Percentiles rank a stretch among this genome's conserved stretches.
Evolutionary conservation across 306 rosid species (phyloP).

Genomic region (Vigna trinervia): DNA sequence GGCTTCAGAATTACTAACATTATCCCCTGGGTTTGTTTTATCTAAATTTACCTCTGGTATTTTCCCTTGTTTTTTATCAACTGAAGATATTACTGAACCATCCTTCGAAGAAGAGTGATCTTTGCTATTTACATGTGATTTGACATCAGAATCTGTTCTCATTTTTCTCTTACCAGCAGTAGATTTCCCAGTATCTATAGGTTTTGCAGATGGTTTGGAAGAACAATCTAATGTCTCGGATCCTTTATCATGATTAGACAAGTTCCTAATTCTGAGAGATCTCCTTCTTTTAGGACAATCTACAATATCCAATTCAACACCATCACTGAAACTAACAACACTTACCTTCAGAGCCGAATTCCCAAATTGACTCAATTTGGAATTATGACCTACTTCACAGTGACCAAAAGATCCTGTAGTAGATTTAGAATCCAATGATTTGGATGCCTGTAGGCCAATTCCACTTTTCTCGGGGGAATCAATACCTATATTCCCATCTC

Average conservation of each 20-base stretch:
- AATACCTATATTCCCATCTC: conserved; percentile 39
- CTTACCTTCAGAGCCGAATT: conserved; percentile 42
- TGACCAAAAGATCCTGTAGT: conserved; percentile 42
- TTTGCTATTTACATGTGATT: conserved; percentile 44
- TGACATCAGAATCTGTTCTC: conserved; percentile 33
- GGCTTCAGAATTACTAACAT: conserved; percentile 40
- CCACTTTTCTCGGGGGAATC: conserved; percentile 42
- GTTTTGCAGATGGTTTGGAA: conserved; percentile 41
- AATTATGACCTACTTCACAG: conserved; percentile 38
- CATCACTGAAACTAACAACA: conserved; percentile 43
- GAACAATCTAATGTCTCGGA: conserved; percentile 51
- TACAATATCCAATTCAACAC: conserved; percentile 34
- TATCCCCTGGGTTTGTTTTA: conserved; percentile 35
- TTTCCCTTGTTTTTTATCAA: conserved; percentile 40
- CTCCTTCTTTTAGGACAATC: conserved; percentile 61
- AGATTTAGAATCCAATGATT: conserved; percentile 49
- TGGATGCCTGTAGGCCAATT: conserved; percentile 41
- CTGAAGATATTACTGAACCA: conserved; percentile 45
- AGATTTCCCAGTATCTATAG: conserved; percentile 47
- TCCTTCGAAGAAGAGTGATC: conserved; percentile 39
- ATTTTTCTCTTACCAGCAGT: conserved; percentile 49
- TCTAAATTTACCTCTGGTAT: conserved; percentile 10
- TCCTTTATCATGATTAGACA: conserved; percentile 48
- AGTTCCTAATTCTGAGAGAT: conserved; percentile 59
- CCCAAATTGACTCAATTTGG: conserved; percentile 43